Evolutionary conservation across 768 basidiomycete species (phyloP).

Genomic region (Pleurotus tuber-regium): DNA sequence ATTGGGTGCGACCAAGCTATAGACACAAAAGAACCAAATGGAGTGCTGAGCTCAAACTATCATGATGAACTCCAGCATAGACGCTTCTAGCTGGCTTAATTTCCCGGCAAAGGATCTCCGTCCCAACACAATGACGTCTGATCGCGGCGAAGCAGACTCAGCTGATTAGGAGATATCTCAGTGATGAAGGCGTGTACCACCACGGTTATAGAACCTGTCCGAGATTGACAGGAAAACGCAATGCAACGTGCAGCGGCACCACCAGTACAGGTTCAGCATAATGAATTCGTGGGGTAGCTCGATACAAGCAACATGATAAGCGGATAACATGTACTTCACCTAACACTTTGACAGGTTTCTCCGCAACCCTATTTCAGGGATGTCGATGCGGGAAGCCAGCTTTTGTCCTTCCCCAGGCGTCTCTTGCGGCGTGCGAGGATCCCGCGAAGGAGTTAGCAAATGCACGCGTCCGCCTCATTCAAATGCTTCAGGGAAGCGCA

Average conservation of each 20-base stretch:
- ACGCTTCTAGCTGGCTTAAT: slow-evolving; percentile 8
- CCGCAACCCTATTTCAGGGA: slow-evolving; percentile 7
- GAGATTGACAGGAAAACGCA: no score
- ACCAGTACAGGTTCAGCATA: no score
- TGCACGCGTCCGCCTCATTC: background rate
- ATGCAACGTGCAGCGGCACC: no score
- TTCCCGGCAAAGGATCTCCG: slow-evolving; percentile 4
- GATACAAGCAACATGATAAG: background rate
- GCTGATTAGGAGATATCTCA: background rate
- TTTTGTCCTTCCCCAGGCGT: background rate
- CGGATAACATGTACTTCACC: background rate
- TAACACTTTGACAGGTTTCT: slow-evolving; percentile 4
- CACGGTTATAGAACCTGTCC: no score
- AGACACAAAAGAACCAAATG: background rate
- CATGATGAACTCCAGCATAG: background rate
- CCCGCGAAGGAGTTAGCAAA: background rate
- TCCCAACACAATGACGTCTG: background rate
- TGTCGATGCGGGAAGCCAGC: background rate
- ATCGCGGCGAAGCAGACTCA: background rate
- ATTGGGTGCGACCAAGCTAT: background rate
- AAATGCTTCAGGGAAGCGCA: slow-evolving; percentile 3
- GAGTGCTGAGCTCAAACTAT: background rate
- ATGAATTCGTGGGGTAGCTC: slow-evolving; percentile 1
- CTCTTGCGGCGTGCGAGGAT: slow-evolving; percentile 2
- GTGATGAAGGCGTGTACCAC: no score